Evolutionary conservation across 805 yeast genomes (phyloP).

Genomic region (Saccharomycopsis sp.): DNA sequence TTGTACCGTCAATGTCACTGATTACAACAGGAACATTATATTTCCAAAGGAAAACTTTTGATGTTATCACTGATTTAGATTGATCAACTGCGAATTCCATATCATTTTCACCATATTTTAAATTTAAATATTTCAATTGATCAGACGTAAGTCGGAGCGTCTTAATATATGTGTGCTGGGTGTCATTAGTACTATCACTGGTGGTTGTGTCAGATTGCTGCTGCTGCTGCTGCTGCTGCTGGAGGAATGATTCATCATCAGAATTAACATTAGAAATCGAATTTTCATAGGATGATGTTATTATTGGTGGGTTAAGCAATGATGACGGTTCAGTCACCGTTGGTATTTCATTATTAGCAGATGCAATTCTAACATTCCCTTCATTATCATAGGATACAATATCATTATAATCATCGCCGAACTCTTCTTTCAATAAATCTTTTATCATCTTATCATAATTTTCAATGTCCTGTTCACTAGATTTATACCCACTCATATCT

Average conservation of each 20-base stretch:
- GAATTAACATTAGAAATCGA: conserved; percentile 5
- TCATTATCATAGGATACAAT: conserved; percentile 51
- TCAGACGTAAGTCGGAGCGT: conserved; percentile 89
- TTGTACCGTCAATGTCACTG: conserved; percentile 96
- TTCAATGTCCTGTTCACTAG: conserved; percentile 69
- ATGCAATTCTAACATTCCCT: conserved; percentile 56
- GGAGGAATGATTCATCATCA: conserved; percentile 14
- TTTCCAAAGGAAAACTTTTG: conserved; percentile 80
- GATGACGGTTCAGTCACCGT: conserved; percentile 20
- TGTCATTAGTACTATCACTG: conserved; percentile 19
- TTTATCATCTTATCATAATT: conserved; percentile 71
- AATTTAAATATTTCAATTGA: conserved; percentile 65
- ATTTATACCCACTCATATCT: conserved; percentile 95
- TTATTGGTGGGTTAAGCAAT: conserved; percentile 22
- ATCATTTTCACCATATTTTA: conserved; percentile 74
- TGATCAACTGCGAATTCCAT: conserved; percentile 73
- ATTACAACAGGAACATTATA: conserved; percentile 83
- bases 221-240: no score
- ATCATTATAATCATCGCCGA: conserved; percentile 42
- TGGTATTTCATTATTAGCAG: conserved; percentile 24
- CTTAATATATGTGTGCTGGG: conserved; percentile 48
- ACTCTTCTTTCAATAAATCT: conserved; percentile 69
- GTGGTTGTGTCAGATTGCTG: no score
- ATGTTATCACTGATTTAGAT: conserved; percentile 69
- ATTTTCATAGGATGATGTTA: conserved; percentile 15